phyloP scores from a whole-genome alignment of 768 basidiomycete genomes.

The Omphalotus guepiniiformis region DNA sequence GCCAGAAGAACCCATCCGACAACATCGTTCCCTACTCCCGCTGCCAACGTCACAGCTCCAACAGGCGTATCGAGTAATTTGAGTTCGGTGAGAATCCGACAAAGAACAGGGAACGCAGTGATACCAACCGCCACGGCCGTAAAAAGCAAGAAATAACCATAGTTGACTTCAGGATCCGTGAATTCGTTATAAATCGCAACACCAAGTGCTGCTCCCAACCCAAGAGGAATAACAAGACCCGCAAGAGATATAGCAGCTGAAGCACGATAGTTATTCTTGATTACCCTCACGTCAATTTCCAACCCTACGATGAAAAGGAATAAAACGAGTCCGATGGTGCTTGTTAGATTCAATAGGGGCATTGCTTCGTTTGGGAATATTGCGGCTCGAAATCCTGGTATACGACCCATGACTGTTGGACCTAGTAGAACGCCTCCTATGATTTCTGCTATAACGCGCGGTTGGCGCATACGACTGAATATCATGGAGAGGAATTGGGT shows the following conservation, averaged over 20 bases:
- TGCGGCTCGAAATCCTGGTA: slow-evolving; percentile 60
- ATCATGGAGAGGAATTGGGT: slow-evolving; percentile 66
- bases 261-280: slow-evolving; percentile 58
- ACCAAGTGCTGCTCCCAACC: slow-evolving; percentile 69
- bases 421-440: slow-evolving; percentile 88
- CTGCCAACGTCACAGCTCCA: slow-evolving; percentile 77
- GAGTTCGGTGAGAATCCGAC: slow-evolving; percentile 79
- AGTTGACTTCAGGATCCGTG: slow-evolving; percentile 50
- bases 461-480: slow-evolving; percentile 73
- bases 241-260: slow-evolving; percentile 57
- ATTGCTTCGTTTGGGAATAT: slow-evolving; percentile 56
- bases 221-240: slow-evolving; percentile 76
- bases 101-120: slow-evolving; percentile 79
- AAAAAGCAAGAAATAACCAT: slow-evolving; percentile 83
- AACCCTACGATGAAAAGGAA: slow-evolving; percentile 84
- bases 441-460: slow-evolving; percentile 91
- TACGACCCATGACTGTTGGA: slow-evolving; percentile 71
- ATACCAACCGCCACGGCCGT: slow-evolving; percentile 79
- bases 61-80: slow-evolving; percentile 81
- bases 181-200: slow-evolving; percentile 75
- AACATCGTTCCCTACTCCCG: slow-evolving; percentile 75
- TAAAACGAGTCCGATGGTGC: slow-evolving; percentile 70
- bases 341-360: slow-evolving; percentile 63
- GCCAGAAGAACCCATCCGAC: slow-evolving; percentile 86
- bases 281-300: slow-evolving; percentile 72